A percentile compares a stretch with the other conserved stretches of the same genome.
These are phyloP conservation scores for Pseudopithomyces chartarum DNA, from an alignment of 2,329 filamentous ascomycete genomes.

Conservation along the genomic window DNA sequence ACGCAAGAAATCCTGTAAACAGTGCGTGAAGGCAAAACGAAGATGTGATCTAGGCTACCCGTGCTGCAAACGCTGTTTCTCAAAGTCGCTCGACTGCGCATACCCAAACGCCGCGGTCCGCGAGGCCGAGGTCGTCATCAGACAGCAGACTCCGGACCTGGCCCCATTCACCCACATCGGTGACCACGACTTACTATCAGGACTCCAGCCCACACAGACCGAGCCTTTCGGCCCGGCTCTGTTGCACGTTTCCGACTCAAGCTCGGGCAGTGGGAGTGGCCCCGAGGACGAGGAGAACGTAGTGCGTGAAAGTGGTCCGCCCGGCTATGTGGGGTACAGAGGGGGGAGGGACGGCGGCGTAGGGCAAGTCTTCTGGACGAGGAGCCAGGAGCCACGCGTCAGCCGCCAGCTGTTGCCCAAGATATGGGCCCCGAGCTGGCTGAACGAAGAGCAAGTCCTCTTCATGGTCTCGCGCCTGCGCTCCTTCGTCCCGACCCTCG, in stretches of 20 bases:
- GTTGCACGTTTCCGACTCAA: not conserved
- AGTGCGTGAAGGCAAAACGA: slow-evolving; percentile 36
- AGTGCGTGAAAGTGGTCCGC: not conserved
- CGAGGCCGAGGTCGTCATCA: slow-evolving; percentile 33
- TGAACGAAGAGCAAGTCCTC: slow-evolving; percentile 20
- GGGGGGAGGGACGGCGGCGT: not conserved
- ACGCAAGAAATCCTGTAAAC: slow-evolving; percentile 35
- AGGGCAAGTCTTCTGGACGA: not conserved
- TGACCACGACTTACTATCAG: not conserved
- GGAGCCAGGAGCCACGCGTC: not conserved
- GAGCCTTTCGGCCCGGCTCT: not conserved
- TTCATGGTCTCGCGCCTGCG: slow-evolving; percentile 21
- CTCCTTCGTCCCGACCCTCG: slow-evolving; percentile 25
- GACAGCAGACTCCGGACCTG: slow-evolving; percentile 26
- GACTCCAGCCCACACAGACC: not conserved
- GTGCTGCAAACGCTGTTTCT: slow-evolving; percentile 33
- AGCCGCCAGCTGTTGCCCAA: slow-evolving; percentile 15
- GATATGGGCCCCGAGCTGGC: slow-evolving; percentile 19
- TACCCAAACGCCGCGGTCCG: slow-evolving; percentile 30
- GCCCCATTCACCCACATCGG: slow-evolving; percentile 11
- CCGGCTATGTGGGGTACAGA: not conserved
- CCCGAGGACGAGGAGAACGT: slow-evolving; percentile 12
- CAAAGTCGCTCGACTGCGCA: slow-evolving; percentile 32
- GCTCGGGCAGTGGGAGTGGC: slow-evolving; percentile 14
- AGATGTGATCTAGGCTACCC: slow-evolving; percentile 38